Evolutionary conservation across 75 land plant genomes (phyloP).

Genomic region (Pinus tabuliformis): DNA sequence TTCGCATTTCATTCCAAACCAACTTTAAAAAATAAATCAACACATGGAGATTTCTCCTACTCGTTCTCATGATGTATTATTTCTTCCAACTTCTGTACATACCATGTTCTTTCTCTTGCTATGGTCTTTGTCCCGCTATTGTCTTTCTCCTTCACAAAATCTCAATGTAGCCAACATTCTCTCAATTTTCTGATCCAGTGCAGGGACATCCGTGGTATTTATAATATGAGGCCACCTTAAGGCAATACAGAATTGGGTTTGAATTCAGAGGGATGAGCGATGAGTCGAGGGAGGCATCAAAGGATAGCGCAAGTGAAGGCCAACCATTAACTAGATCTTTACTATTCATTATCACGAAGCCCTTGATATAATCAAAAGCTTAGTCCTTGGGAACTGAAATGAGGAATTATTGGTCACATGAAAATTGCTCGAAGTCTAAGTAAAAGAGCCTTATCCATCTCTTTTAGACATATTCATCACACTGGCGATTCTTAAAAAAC

Average conservation of each 20-base stretch:
- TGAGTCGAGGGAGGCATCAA: conserved; percentile 31
- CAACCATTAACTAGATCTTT: conserved; percentile 57
- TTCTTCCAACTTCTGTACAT: too few relatives aligned
- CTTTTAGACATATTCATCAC: too few relatives aligned
- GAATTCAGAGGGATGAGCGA: conserved; percentile 37
- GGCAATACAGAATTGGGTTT: conserved; percentile 76
- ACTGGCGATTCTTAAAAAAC: too few relatives aligned
- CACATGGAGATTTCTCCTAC: too few relatives aligned
- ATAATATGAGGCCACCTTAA: conserved; percentile 68
- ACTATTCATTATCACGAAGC: conserved; percentile 69
- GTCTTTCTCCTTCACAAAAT: too few relatives aligned
- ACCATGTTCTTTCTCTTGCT: too few relatives aligned
- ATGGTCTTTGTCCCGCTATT: too few relatives aligned
- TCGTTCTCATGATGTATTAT: too few relatives aligned
- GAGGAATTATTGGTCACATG: conserved; percentile 57
- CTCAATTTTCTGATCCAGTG: conserved; percentile 27
- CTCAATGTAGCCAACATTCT: conserved; percentile 35
- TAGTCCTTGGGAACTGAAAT: conserved; percentile 22
- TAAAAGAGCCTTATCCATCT: conserved; percentile 80
- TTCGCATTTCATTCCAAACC: too few relatives aligned
- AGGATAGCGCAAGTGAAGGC: conserved; percentile 45
- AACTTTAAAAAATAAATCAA: too few relatives aligned
- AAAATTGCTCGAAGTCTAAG: conserved; percentile 55
- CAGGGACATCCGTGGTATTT: conserved; percentile 9
- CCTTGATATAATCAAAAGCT: conserved; percentile 85